Conservation (phyloP, 805 yeast genomes). For the Candida ulmi region DNA sequence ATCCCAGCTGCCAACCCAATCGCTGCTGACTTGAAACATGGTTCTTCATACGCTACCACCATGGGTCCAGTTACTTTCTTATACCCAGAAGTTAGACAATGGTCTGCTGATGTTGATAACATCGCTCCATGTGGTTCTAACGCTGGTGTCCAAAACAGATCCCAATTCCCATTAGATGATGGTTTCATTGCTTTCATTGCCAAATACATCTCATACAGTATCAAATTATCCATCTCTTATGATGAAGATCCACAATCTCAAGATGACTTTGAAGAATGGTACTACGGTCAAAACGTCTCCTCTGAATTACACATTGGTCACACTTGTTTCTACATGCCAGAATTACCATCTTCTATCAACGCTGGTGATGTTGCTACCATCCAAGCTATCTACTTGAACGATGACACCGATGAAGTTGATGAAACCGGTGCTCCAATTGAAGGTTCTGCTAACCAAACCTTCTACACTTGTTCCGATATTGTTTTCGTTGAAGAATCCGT, state of each 20-base stretch:
- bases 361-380: slow-evolving; percentile 39
- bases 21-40: slow-evolving; percentile 17
- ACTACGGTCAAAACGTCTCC: slow-evolving; percentile 32
- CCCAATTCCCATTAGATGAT: slow-evolving; percentile 40
- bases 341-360: slow-evolving; percentile 30
- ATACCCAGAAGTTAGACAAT: slow-evolving; percentile 38
- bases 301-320: slow-evolving; percentile 38
- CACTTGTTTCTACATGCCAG: slow-evolving; percentile 41
- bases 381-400: slow-evolving; percentile 36
- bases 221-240: slow-evolving; percentile 36
- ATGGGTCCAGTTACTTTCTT: slow-evolving; percentile 28
- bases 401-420: slow-evolving; percentile 18
- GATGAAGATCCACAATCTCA: slow-evolving; percentile 32
- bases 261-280: slow-evolving; percentile 35
- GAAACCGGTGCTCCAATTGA: slow-evolving; percentile 30
- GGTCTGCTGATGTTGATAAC: slow-evolving; percentile 40
- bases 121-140: slow-evolving; percentile 42
- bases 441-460: slow-evolving; percentile 32
- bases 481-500: slow-evolving; percentile 37
- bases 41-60: slow-evolving; percentile 18
- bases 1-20: slow-evolving; percentile 14
- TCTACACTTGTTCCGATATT: slow-evolving; percentile 41
- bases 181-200: slow-evolving; percentile 43
- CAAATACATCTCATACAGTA: slow-evolving; percentile 33
- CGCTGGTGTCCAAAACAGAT: slow-evolving; percentile 30